Base-by-base conservation (phyloP, 2,329 filamentous ascomycete genomes). In the Xylariaceae sp. region DNA sequence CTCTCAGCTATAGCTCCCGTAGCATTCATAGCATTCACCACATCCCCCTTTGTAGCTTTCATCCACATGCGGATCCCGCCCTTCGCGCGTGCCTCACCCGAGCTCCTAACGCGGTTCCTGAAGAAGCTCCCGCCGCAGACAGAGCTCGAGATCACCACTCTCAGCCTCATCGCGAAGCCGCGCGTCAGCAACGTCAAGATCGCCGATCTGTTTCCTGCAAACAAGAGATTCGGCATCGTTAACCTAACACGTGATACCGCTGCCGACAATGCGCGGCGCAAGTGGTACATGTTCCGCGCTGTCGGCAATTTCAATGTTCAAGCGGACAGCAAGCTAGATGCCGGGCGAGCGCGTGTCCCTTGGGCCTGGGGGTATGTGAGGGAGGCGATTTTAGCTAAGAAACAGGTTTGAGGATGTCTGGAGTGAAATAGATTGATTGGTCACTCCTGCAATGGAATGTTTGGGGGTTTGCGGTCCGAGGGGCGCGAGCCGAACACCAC, bases 31-130 rank as follows among this genome's bases (percentile, higher is more conserved):
- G 71, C 76, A 27, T 85, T 82, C 62, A 76, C 77, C 37, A 81
- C 83, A 2, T 73, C 79, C 1, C 85, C 88, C 3, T 87, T 86
- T 59, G 86, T 92, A 6, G 81, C 82, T 33, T 82, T 83, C 59
- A 74, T 93, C 48, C 80, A 86, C 64, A 68, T 93, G 40, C 76
- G 78, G 19, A 72, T 91, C 2, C 88, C 88, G 0, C 63, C 71
- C 1, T 77, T 76, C 54, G 86, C 85, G 14, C 79, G 85, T 36
- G 65, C 72, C 32, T 85, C 83, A 1, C 76, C 75, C 25, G 67
- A 75, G 22, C 65, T 74, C 40, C 68, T 86, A 19, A 66, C 74
- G 47, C 72, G 74, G 44, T 83, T 77, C 59, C 66, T 77, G 23
- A 65, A 59, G 37, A 59, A 63, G 22, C 64, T 77, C 2, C 73